phyloP scores from a whole-genome alignment of 179 eudicot species.

The Silene vulgaris region DNA sequence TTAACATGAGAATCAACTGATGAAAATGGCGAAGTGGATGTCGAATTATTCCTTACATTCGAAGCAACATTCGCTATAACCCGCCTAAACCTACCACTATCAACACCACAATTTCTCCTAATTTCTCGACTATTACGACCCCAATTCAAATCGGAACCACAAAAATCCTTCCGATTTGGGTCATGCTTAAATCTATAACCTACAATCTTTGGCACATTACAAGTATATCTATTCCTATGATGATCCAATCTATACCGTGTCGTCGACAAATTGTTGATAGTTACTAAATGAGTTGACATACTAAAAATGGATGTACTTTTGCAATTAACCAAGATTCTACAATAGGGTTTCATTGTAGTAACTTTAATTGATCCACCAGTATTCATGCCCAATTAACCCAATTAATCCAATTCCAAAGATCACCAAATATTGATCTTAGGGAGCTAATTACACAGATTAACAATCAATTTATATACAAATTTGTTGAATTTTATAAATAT shows the following conservation, averaged over 20 bases:
- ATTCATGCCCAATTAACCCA: slow-evolving; percentile 19
- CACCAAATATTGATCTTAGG: slow-evolving; percentile 8
- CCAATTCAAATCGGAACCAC: slow-evolving; percentile 22
- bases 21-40: slow-evolving; percentile 20
- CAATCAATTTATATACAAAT: slow-evolving; percentile 14
- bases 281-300: slow-evolving; percentile 8
- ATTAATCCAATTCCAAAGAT: neutral
- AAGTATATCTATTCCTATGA: slow-evolving; percentile 15
- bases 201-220: slow-evolving; percentile 15
- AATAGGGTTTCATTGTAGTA: slow-evolving; percentile 29
- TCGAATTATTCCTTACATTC: slow-evolving; percentile 30
- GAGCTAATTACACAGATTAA: slow-evolving; percentile 3
- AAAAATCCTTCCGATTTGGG: slow-evolving; percentile 23
- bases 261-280: slow-evolving; percentile 12
- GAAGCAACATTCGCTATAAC: slow-evolving; percentile 23
- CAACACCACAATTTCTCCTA: slow-evolving; percentile 15
- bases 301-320: slow-evolving; percentile 23
- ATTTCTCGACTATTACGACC: slow-evolving; percentile 13
- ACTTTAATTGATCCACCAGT: slow-evolving; percentile 26
- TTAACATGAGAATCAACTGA: slow-evolving; percentile 24
- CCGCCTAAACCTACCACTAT: neutral
- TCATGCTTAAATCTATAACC: slow-evolving; percentile 10
- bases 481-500: slow-evolving; percentile 24
- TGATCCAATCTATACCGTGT: slow-evolving; percentile 7
- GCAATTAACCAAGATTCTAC: slow-evolving; percentile 27